Conservation (phyloP, 352 stramenopile species). For the Phytophthora melonis region DNA sequence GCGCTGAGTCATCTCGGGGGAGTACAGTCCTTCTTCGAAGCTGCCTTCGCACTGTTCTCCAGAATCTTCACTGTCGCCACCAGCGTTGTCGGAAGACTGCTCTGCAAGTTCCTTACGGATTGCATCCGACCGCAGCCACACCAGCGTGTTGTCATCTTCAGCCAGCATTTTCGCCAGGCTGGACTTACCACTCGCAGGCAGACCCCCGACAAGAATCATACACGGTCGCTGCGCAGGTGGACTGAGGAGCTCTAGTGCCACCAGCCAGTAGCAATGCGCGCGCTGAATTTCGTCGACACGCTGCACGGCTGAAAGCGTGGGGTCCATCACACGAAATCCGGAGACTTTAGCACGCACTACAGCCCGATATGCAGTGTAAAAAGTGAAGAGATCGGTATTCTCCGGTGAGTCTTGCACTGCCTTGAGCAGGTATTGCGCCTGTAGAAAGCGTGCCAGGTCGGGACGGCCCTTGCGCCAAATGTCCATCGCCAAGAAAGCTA, state of each 20-base stretch:
- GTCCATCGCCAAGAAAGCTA: slow-evolving; percentile 77
- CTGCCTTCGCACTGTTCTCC: slow-evolving; percentile 27
- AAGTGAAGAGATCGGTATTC: slow-evolving; percentile 57
- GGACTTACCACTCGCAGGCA: slow-evolving; percentile 75
- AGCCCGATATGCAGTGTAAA: slow-evolving; percentile 74
- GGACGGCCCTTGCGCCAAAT: slow-evolving; percentile 67
- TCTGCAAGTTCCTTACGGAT: slow-evolving; percentile 70
- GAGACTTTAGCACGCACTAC: slow-evolving; percentile 78
- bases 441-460: slow-evolving; percentile 59
- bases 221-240: slow-evolving; percentile 52
- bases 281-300: slow-evolving; percentile 51
- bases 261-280: slow-evolving; percentile 71
- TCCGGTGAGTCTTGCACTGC: slow-evolving; percentile 58
- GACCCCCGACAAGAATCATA: slow-evolving; percentile 63
- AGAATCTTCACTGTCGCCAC: slow-evolving; percentile 13
- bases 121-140: slow-evolving; percentile 70
- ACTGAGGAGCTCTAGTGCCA: slow-evolving; percentile 65
- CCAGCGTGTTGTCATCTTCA: slow-evolving; percentile 47
- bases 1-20: slow-evolving; percentile 58
- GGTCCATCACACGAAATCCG: slow-evolving; percentile 70
- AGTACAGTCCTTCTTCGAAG: slow-evolving; percentile 72
- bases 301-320: slow-evolving; percentile 47
- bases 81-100: slow-evolving; percentile 9
- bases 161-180: slow-evolving; percentile 64
- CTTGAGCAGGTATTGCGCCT: slow-evolving; percentile 64